Base-by-base conservation (phyloP, 1,284 basidiomycete genomes). In the Fomitopsis pinicola region DNA sequence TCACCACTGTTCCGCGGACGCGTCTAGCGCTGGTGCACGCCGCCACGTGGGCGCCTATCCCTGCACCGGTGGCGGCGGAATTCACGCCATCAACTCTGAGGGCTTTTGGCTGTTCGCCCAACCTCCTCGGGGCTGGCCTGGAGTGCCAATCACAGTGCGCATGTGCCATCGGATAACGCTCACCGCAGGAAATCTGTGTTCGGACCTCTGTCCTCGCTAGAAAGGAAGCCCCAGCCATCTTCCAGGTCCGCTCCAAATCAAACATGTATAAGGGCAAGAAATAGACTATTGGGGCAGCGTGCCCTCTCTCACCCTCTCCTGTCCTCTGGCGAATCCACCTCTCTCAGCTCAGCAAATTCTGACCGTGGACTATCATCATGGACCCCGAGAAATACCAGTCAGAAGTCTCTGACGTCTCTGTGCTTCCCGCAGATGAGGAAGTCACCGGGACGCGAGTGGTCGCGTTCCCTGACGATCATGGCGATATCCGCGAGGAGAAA, bases 381-480 rank as follows among this genome's bases (percentile, higher is more conserved):
- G 52, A 54, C 35, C n/a, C 52, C 12, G 52, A 54, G 52, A 54
- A 54, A 38, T 10, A 19, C 19, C 36, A 22, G 8, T 17, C 28
- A 38, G 52, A 22, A 35, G 52, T 15, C 17, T 19, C 52, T 19
- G 35, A 19, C 52, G 5, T 54, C 38, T 19, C 52, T 10, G 36
- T 28, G 2, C 52, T 54, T 30, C 35, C 52, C 35, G 5, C 52
- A 30, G 73, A 71, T 57, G 70, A 71, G 42, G 70, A 67, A 30
- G 64, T 60, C 30, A 59, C 66, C 4, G 68, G 63, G 55, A 63
- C 67, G 22, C 75, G 75, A 28, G 66, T 72, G 1, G 81, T 86
- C 45, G 82, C 77, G 33, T 85, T 85, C 66, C 80, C 82, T 26
- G 73, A 77, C 40, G 78, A 77, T 57, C 68, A 76, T 45, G 73